Evolutionary conservation across 371 early-diverging fungal genomes (phyloP).

Genomic region (Apophysomyces elegans): DNA sequence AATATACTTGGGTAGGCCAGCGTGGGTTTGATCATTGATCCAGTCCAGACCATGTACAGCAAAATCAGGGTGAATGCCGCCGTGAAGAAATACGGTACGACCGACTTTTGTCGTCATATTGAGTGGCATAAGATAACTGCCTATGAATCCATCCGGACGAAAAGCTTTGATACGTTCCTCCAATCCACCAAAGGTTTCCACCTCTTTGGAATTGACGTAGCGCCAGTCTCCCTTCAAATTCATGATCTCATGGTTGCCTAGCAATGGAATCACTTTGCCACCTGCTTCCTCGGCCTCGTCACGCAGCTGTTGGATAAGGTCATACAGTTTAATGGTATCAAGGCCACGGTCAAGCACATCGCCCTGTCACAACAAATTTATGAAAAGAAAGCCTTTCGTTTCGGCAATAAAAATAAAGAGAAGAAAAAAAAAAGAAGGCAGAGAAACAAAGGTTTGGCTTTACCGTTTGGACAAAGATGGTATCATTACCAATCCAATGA

Average conservation of each 20-base stretch:
- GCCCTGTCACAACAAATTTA: constrained; percentile 44
- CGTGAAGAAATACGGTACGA: constrained; percentile 76
- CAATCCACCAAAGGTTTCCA: constrained; percentile 64
- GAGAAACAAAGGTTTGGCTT: not conserved
- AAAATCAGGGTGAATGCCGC: constrained; percentile 64
- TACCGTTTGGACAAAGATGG: constrained; percentile 59
- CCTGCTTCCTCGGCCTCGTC: constrained; percentile 63
- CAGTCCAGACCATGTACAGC: constrained; percentile 57
- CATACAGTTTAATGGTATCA: constrained; percentile 73
- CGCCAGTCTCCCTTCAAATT: constrained; percentile 72
- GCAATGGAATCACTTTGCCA: constrained; percentile 60
- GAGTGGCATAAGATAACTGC: constrained; percentile 55
- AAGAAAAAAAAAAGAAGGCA: not conserved
- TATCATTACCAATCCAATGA: constrained; percentile 69
- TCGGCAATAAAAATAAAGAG: not conserved
- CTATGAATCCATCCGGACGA: constrained; percentile 68
- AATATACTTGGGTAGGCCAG: constrained; percentile 37
- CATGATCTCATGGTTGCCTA: constrained; percentile 81
- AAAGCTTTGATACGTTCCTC: constrained; percentile 60
- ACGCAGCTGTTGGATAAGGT: constrained; percentile 59
- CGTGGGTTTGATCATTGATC: constrained; percentile 57
- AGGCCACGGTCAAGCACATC: constrained; percentile 78
- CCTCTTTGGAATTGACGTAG: constrained; percentile 73
- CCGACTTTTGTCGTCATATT: constrained; percentile 68
- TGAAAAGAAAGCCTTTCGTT: too few species aligned